phyloP scores from a whole-genome alignment of 139 green algal species.

The Volvox reticuliferus region DNA sequence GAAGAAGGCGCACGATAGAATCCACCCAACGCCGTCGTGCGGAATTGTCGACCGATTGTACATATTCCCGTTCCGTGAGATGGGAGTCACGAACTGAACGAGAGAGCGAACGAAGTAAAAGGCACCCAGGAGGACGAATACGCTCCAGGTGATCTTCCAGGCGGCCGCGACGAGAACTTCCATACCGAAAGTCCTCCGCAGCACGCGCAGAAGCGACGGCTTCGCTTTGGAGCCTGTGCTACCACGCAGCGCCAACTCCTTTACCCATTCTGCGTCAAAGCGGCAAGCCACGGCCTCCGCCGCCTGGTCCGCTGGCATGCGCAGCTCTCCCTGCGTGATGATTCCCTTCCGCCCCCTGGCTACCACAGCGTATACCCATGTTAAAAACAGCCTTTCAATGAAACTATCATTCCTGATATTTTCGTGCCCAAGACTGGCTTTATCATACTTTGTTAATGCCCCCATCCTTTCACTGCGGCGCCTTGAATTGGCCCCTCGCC shows the following conservation, averaged over 20 bases:
- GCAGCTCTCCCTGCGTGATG: slow-evolving; percentile 61
- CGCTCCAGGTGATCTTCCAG: slow-evolving; percentile 63
- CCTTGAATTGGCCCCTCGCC: slow-evolving; percentile 4
- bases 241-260: slow-evolving; percentile 59
- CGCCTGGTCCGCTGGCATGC: slow-evolving; percentile 62
- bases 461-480: slow-evolving; percentile 22
- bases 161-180: slow-evolving; percentile 55
- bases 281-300: slow-evolving; percentile 52
- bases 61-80: slow-evolving; percentile 34
- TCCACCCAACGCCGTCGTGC: slow-evolving; percentile 66
- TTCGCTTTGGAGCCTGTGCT: slow-evolving; percentile 56
- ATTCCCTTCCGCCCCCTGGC: slow-evolving; percentile 45
- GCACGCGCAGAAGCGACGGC: slow-evolving; percentile 57
- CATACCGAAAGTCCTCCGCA: slow-evolving; percentile 53
- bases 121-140: slow-evolving; percentile 64
- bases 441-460: slow-evolving; percentile 50
- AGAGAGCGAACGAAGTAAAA: slow-evolving; percentile 81
- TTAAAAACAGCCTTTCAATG: slow-evolving; percentile 36
- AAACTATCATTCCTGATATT: slow-evolving; percentile 49
- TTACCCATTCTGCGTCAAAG: slow-evolving; percentile 54
- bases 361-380: slow-evolving; percentile 59
- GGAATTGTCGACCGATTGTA: slow-evolving; percentile 57
- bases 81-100: slow-evolving; percentile 65
- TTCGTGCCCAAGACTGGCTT: slow-evolving; percentile 15
- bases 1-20: slow-evolving; percentile 73